A percentile compares a stretch with the other conserved stretches of the same genome.
Evolutionary conservation across 1,139 yeast genomes (phyloP).

Genomic region (Pneumocystis carinii): DNA sequence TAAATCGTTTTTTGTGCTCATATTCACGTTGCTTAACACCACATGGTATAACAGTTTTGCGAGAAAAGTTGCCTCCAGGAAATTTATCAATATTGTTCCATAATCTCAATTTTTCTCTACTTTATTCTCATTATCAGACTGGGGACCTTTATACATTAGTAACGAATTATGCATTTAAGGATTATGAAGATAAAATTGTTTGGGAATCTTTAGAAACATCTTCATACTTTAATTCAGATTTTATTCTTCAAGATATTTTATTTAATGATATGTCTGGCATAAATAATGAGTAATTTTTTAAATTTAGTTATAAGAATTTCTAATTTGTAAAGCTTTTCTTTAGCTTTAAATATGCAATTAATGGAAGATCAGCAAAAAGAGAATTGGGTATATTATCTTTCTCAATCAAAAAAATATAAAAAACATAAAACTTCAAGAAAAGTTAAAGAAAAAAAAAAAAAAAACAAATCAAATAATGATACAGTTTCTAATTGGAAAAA

Average conservation of each 20-base stretch:
- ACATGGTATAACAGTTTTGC: conserved; percentile 38
- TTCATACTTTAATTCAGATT: conserved; percentile 45
- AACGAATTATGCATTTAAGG: conserved; percentile 58
- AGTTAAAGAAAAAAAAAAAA: neutral
- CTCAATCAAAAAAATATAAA: neutral
- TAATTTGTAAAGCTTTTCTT: neutral
- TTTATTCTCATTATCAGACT: conserved; percentile 35
- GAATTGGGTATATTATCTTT: neutral
- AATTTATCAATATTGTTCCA: conserved; percentile 57
- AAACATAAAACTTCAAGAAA: neutral
- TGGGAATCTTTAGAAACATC: conserved; percentile 43
- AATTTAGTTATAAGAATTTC: neutral
- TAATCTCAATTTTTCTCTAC: conserved; percentile 70
- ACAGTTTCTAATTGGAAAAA: neutral
- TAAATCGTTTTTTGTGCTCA: neutral
- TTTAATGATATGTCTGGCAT: neutral
- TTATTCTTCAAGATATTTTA: conserved; percentile 27
- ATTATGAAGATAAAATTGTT: conserved; percentile 45
- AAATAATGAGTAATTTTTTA: conserved; percentile 1
- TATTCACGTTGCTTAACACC: conserved; percentile 32
- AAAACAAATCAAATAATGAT: neutral
- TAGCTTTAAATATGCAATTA: neutral
- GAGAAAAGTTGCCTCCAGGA: conserved; percentile 30
- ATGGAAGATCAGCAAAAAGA: neutral
- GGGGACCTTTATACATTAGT: conserved; percentile 45